Evolutionary conservation across 345 rosid species (phyloP), one percentile per base, ranked within the genome.

Genomic region (Odontarrhena argentea): DNA sequence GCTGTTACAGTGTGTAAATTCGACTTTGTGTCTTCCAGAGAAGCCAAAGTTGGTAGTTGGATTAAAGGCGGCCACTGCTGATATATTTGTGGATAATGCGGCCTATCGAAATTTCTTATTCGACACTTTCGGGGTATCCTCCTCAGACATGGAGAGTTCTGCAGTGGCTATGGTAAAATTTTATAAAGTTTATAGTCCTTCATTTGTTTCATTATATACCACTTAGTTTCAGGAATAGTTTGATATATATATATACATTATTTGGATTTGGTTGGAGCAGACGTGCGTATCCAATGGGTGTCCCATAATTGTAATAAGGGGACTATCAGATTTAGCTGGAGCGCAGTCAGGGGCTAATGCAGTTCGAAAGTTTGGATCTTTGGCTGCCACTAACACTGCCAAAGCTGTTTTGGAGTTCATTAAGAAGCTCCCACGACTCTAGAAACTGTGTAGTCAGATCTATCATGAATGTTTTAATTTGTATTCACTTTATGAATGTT

Each of bases 121-220:
- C 22, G 22, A 18, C 22, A 18, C 22, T 18, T 18, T 18, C 22
- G 48, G 62, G 26, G 86, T 81, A 61, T 80, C 86, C 26, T 78
- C 87, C 1, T 63, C 70, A 0, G 86, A 85, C 6, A 81, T 75
- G 83, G 91, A 83, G 79, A 81, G 82, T 53, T 67, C 79, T 71
- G 84, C 84, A 18, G 85, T 80, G 34, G 84, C 74, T 9, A 83
- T 78, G 86, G 86, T 73, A 71, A 49, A 7, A 0, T 24, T 9
- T 9, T 7, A 4, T 15, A 41, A 22, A 22, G 9, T 3, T 40
- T 50, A 4, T 18, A 18, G 22, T 18, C 22, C 22, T 18, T 18
- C 22, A 18, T 18, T 18, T 18, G 22, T 18, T 18, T 18, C 22
- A 18, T 18, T 18, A 18, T 18, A 18, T 18, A 13, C 14, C 22